Evolutionary conservation across 1,284 basidiomycete genomes (phyloP).

Genomic region (Cryptococcus amylolentus): DNA sequence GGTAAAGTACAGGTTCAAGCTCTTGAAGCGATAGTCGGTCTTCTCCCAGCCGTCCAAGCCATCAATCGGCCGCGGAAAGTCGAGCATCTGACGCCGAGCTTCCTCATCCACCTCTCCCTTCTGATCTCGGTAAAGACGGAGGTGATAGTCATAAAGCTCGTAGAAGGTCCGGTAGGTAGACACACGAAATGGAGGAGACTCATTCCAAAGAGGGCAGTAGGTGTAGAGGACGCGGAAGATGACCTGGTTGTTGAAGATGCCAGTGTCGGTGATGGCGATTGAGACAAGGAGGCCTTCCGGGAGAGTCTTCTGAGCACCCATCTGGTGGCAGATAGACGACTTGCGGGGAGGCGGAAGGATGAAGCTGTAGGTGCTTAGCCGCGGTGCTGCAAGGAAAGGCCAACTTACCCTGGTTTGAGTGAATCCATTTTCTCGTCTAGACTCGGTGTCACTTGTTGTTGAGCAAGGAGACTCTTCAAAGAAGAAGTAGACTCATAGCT

Average conservation of each 20-base stretch:
- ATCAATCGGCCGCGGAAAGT: neutral
- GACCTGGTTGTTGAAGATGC: neutral
- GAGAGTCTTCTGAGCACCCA: neutral
- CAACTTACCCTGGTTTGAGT: too few species aligned
- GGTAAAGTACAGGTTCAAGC: neutral
- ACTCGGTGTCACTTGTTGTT: too few species aligned
- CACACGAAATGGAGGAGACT: neutral
- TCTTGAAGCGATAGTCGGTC: neutral
- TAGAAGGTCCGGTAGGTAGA: neutral
- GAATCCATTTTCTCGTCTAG: too few species aligned
- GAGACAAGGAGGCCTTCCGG: neutral
- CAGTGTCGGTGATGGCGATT: neutral
- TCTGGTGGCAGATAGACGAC: neutral
- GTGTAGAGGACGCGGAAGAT: neutral
- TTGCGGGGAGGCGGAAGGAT: neutral
- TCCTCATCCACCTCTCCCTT: neutral
- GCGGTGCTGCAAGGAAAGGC: too few species aligned
- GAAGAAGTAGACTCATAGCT: too few species aligned
- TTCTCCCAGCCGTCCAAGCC: neutral
- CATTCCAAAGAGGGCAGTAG: neutral
- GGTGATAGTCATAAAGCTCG: neutral
- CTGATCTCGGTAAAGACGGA: neutral
- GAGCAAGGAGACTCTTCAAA: too few species aligned
- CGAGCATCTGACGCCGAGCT: neutral
- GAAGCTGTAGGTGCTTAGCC: too few species aligned